Conservation (phyloP, 345 rosid species). For the Hypericum androsaemum region DNA sequence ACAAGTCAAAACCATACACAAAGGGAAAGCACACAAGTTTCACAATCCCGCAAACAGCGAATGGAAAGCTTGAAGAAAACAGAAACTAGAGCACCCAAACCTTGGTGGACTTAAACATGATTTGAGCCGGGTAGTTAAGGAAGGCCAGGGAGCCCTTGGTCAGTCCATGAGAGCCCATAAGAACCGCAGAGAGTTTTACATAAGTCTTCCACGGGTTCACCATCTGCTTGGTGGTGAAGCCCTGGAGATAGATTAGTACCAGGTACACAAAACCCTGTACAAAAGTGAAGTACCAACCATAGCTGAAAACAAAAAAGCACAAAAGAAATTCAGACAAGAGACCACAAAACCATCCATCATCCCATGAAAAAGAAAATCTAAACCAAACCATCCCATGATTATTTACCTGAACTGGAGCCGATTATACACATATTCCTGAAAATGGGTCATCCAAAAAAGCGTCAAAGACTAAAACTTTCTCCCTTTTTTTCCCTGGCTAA, state of each 20-base stretch:
- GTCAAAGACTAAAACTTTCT: neutral
- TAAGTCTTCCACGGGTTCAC: constrained; percentile 97
- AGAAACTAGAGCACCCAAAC: constrained; percentile 19
- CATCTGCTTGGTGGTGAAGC: constrained; percentile 79
- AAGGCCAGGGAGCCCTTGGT: constrained; percentile 95
- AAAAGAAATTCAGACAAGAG: neutral
- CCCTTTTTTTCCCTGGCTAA: neutral
- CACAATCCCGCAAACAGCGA: neutral
- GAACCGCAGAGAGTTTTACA: constrained; percentile 91
- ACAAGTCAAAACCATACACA: constrained; percentile 10
- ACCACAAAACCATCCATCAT: neutral
- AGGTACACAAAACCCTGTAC: constrained; percentile 96
- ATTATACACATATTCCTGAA: constrained; percentile 88
- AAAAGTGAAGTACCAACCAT: constrained; percentile 98
- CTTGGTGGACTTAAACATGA: constrained; percentile 98
- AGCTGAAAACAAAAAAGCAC: constrained; percentile 38
- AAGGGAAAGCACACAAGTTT: neutral
- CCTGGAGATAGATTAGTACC: constrained; percentile 74
- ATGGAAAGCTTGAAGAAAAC: neutral
- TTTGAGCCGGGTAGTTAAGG: constrained; percentile 89
- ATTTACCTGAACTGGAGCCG: constrained; percentile 79
- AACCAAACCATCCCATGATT: neutral
- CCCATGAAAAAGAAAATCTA: neutral
- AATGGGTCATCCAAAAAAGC: constrained; percentile 6
- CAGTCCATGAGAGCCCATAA: constrained; percentile 93